Conservation (phyloP, 176 grass and related monocot genomes). For the Paspalum vaginatum region DNA sequence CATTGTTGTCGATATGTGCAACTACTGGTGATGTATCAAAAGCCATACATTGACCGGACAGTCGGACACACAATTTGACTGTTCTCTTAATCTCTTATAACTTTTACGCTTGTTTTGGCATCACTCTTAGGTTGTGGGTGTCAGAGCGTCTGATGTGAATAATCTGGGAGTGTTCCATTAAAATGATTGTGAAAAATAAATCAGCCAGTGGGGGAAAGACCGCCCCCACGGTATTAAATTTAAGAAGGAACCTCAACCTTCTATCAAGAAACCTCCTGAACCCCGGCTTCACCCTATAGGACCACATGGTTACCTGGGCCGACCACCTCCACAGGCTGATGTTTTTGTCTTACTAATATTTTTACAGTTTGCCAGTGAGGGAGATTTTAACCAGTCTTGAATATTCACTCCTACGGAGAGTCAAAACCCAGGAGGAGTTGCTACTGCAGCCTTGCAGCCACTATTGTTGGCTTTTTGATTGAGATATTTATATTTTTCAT, state of each 20-base stretch:
- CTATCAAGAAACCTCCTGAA: too few species aligned
- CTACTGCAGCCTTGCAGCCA: not conserved
- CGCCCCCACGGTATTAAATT: too few species aligned
- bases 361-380: too few species aligned
- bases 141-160: not conserved
- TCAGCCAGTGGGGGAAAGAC: too few species aligned
- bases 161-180: not conserved
- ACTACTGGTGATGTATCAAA: conserved; percentile 16
- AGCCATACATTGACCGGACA: not conserved
- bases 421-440: too few species aligned
- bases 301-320: too few species aligned
- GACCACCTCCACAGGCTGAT: too few species aligned
- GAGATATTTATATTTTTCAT: not conserved
- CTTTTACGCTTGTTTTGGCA: conserved; percentile 12
- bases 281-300: too few species aligned
- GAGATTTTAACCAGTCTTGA: too few species aligned
- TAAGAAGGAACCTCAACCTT: too few species aligned
- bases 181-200: not conserved
- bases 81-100: not conserved
- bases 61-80: not conserved
- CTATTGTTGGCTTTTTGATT: not conserved
- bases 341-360: too few species aligned
- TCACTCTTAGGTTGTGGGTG: conserved; percentile 3
- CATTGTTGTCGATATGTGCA: conserved; percentile 32
- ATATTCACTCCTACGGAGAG: too few species aligned